Conservation (phyloP, 139 green algal species). For the Chlorella sp. region DNA sequence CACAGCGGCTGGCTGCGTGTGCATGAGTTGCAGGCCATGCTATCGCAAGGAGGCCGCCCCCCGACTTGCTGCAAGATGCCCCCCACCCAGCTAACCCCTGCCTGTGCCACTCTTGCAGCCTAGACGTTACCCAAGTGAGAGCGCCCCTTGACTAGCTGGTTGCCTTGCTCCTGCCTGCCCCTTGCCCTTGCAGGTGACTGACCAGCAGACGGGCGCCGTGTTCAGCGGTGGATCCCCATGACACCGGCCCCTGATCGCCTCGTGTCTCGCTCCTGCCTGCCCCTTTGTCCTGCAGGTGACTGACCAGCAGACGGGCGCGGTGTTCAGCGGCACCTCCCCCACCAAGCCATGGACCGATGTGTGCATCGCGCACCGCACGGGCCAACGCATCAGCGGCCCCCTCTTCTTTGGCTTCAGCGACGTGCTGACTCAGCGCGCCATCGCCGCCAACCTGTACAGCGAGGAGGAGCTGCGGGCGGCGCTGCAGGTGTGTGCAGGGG, state of each 20-base stretch:
- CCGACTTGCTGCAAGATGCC: background rate
- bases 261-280: background rate
- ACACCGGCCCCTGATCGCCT: too few relatives aligned
- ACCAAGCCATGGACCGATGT: conserved; percentile 64
- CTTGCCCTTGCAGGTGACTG: conserved; percentile 3
- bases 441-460: conserved; percentile 50
- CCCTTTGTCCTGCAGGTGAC: conserved; percentile 7
- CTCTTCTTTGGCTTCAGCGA: conserved; percentile 68
- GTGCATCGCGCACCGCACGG: conserved; percentile 55
- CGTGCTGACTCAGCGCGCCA: conserved; percentile 49
- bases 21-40: background rate
- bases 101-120: too few relatives aligned
- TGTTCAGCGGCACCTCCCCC: conserved; percentile 51
- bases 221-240: conserved; percentile 55
- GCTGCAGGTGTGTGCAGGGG: background rate
- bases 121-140: too few relatives aligned
- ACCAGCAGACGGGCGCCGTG: conserved; percentile 17
- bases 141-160: too few relatives aligned
- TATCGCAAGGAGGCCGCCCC: background rate
- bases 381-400: conserved; percentile 61
- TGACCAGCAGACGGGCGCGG: conserved; percentile 22
- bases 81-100: background rate
- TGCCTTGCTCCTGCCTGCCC: background rate
- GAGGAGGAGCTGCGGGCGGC: conserved; percentile 50
- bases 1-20: background rate